Evolutionary conservation across 1,284 basidiomycete genomes (phyloP).

Genomic region (Malassezia globosa): DNA sequence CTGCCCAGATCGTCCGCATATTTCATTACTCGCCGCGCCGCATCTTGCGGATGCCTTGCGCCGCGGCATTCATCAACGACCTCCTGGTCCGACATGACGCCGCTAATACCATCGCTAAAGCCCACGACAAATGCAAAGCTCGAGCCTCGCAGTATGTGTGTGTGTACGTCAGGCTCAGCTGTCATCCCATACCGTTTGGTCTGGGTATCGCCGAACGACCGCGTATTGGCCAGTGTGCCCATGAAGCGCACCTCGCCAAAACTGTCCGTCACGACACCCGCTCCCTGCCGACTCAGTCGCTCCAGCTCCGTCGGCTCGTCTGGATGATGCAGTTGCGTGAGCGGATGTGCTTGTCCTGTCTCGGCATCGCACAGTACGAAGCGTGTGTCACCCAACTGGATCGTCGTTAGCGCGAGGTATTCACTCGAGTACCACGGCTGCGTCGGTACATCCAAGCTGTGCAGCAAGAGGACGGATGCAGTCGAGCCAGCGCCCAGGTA

Average conservation of each 20-base stretch:
- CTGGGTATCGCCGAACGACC: slow-evolving; percentile 80
- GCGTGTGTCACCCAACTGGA: slow-evolving; percentile 74
- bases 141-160: slow-evolving; percentile 57
- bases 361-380: slow-evolving; percentile 67
- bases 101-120: slow-evolving; percentile 69
- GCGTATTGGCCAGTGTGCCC: slow-evolving; percentile 84
- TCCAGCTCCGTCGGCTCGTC: slow-evolving; percentile 75
- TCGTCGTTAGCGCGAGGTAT: slow-evolving; percentile 56
- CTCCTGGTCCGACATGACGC: slow-evolving; percentile 81
- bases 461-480: slow-evolving; percentile 74
- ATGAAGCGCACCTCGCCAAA: slow-evolving; percentile 95
- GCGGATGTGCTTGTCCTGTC: slow-evolving; percentile 61
- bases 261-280: slow-evolving; percentile 78
- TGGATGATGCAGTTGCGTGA: slow-evolving; percentile 65
- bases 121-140: slow-evolving; percentile 34
- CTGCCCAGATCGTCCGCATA: slow-evolving; percentile 79
- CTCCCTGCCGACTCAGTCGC: slow-evolving; percentile 74
- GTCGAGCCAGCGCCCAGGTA: slow-evolving; percentile 60
- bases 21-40: slow-evolving; percentile 68
- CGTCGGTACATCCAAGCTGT: slow-evolving; percentile 65
- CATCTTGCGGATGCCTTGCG: slow-evolving; percentile 62
- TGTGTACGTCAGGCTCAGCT: slow-evolving; percentile 81
- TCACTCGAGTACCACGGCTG: slow-evolving; percentile 46
- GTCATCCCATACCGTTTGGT: slow-evolving; percentile 67
- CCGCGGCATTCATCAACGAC: slow-evolving; percentile 76